phyloP scores from a whole-genome alignment of 2,329 filamentous ascomycete genomes.

The Xylariaceae sp. region DNA sequence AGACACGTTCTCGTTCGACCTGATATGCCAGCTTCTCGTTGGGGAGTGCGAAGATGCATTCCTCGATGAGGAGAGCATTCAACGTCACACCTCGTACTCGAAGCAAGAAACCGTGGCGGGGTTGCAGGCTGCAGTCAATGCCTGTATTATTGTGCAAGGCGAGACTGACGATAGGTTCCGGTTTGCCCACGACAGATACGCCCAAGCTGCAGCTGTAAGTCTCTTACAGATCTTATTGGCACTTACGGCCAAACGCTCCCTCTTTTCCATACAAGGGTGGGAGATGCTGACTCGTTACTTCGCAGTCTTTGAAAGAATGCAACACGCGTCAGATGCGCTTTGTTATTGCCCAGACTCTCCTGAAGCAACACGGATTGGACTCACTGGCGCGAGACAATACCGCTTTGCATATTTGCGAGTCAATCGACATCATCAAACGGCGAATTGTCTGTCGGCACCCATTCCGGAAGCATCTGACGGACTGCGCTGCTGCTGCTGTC shows the following conservation, averaged over 20 bases:
- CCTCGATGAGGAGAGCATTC: constrained; percentile 18
- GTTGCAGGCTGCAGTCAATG: constrained; percentile 72
- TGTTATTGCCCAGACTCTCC: constrained; percentile 72
- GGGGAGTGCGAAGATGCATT: constrained; percentile 58
- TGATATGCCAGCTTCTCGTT: constrained; percentile 69
- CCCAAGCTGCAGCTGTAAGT: constrained; percentile 56
- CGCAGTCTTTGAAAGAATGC: constrained; percentile 55
- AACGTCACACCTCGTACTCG: constrained; percentile 42
- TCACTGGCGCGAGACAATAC: constrained; percentile 61
- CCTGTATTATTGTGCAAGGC: constrained; percentile 73
- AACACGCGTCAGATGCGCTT: constrained; percentile 80
- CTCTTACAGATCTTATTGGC: no score
- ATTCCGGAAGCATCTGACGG: constrained; percentile 69
- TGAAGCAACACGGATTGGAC: constrained; percentile 60
- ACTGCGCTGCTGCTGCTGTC: constrained; percentile 69
- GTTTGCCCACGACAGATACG: constrained; percentile 83
- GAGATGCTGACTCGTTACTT: constrained; percentile 5
- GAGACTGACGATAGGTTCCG: constrained; percentile 81
- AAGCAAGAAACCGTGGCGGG: constrained; percentile 66
- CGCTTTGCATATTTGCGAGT: constrained; percentile 74
- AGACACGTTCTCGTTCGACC: constrained; percentile 72
- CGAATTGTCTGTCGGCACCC: constrained; percentile 52
- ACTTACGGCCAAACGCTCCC: not conserved
- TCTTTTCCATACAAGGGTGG: not conserved
- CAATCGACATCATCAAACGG: constrained; percentile 65